These are phyloP conservation scores for Cenchrus fungigraminus DNA, from an alignment of 176 grass and related monocot species.

Conservation along the genomic window DNA sequence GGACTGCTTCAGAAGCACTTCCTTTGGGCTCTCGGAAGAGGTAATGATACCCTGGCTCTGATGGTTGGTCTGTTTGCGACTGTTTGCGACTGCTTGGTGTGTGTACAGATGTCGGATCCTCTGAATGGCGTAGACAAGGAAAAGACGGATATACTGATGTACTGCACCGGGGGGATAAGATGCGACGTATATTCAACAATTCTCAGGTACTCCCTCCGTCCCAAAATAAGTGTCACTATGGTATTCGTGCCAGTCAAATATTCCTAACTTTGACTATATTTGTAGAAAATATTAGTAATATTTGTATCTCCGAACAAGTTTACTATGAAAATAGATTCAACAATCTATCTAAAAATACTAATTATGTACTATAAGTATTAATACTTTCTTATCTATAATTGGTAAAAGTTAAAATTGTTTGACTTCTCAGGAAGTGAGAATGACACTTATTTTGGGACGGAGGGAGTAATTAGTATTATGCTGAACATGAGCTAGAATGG, in stretches of 20 bases:
- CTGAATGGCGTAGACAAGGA: slow-evolving; percentile 70
- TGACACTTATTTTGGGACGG: no score
- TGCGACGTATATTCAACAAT: slow-evolving; percentile 93
- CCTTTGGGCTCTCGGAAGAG: slow-evolving; percentile 72
- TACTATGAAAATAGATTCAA: no score
- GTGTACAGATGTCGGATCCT: slow-evolving; percentile 64
- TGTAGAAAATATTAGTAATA: no score
- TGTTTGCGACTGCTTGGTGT: background rate
- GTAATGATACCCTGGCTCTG: slow-evolving; percentile 44
- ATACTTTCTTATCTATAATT: no score
- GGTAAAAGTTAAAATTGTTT: no score
- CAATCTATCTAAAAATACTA: no score
- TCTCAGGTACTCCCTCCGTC: slow-evolving; percentile 44
- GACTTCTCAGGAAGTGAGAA: no score
- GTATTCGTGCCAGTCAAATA: no score
- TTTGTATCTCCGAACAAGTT: no score
- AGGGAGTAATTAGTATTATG: background rate
- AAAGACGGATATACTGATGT: slow-evolving; percentile 95
- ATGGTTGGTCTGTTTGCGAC: background rate
- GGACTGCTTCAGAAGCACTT: slow-evolving; percentile 97
- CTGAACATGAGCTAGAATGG: background rate
- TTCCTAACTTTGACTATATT: no score
- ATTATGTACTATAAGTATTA: no score
- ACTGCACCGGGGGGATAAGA: slow-evolving; percentile 92
- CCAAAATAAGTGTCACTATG: no score